phyloP scores from a whole-genome alignment of 2,329 filamentous ascomycete species.

The Pyrenochaeta sp. region DNA sequence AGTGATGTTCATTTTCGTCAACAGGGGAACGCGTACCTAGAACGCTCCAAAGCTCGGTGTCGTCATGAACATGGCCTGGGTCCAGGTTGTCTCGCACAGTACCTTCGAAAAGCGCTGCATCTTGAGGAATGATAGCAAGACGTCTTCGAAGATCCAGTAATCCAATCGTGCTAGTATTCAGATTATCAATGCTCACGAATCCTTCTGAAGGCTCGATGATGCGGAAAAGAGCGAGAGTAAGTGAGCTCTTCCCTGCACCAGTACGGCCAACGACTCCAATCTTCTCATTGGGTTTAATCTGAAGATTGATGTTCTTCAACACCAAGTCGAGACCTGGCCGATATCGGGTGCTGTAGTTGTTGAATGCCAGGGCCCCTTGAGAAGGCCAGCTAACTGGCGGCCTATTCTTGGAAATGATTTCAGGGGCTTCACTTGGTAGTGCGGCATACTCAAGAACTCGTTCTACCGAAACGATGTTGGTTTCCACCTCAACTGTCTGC shows the following conservation, averaged over 20 bases:
- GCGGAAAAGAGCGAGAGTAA: constrained; percentile 91
- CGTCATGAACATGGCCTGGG: constrained; percentile 92
- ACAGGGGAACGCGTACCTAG: constrained; percentile 68
- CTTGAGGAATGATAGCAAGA: constrained; percentile 96
- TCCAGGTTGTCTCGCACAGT: constrained; percentile 95
- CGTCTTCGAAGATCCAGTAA: constrained; percentile 86
- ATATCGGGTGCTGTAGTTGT: constrained; percentile 94
- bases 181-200: constrained; percentile 84
- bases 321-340: constrained; percentile 89
- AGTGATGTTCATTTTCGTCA: constrained; percentile 13
- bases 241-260: constrained; percentile 92
- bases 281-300: constrained; percentile 96
- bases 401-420: constrained; percentile 86
- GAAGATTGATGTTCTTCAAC: constrained; percentile 87
- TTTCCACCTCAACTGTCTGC: constrained; percentile 99
- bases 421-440: constrained; percentile 90
- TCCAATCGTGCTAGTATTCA: constrained; percentile 91
- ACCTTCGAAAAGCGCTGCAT: constrained; percentile 94
- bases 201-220: constrained; percentile 89
- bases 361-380: constrained; percentile 85
- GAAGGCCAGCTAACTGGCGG: constrained; percentile 92
- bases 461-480: constrained; percentile 99
- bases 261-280: constrained; percentile 97
- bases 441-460: constrained; percentile 94
- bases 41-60: constrained; percentile 96